A percentile compares a stretch with the other conserved stretches of the same genome.
These are phyloP conservation scores for Aethionema arabicum DNA, from an alignment of 345 rosid species.

Conservation along the genomic window DNA sequence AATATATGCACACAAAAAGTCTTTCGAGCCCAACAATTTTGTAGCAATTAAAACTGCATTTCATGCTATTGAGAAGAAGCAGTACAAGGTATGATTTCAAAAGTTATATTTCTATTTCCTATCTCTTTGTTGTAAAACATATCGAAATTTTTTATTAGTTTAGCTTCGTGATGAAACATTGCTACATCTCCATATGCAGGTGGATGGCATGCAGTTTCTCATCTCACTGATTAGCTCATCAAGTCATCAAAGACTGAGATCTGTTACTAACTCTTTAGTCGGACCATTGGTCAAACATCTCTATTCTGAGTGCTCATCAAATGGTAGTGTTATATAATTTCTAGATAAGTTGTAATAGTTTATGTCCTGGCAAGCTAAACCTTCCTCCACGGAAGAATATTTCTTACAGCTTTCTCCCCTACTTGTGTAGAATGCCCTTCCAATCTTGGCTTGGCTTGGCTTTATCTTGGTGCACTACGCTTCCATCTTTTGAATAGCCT, in stretches of 20 bases:
- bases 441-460: slow-evolving; percentile 70
- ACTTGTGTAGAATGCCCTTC: slow-evolving; percentile 43
- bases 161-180: slow-evolving; percentile 12
- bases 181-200: slow-evolving; percentile 39
- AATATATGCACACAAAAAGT: slow-evolving; percentile 60
- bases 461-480: slow-evolving; percentile 71
- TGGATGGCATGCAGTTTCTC: slow-evolving; percentile 45
- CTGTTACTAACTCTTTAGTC: slow-evolving; percentile 43
- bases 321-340: slow-evolving; percentile 41
- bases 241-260: slow-evolving; percentile 58
- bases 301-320: slow-evolving; percentile 46
- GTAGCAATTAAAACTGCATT: slow-evolving; percentile 53
- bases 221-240: slow-evolving; percentile 55
- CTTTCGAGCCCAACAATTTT: slow-evolving; percentile 59
- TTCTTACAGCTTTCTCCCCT: slow-evolving; percentile 17
- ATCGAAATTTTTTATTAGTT: slow-evolving; percentile 8
- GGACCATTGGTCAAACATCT: slow-evolving; percentile 61
- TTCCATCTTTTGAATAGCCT: slow-evolving; percentile 62
- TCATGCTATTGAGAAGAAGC: slow-evolving; percentile 40
- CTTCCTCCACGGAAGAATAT: not conserved
- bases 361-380: slow-evolving; percentile 9
- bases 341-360: slow-evolving; percentile 19
- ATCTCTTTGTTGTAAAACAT: slow-evolving; percentile 23
- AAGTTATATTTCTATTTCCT: slow-evolving; percentile 8
- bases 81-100: slow-evolving; percentile 43